Percentiles rank a stretch among this genome's conserved stretches.
Conservation (phyloP, 805 yeast species). For the Saccharomycopsis lassenensis region DNA sequence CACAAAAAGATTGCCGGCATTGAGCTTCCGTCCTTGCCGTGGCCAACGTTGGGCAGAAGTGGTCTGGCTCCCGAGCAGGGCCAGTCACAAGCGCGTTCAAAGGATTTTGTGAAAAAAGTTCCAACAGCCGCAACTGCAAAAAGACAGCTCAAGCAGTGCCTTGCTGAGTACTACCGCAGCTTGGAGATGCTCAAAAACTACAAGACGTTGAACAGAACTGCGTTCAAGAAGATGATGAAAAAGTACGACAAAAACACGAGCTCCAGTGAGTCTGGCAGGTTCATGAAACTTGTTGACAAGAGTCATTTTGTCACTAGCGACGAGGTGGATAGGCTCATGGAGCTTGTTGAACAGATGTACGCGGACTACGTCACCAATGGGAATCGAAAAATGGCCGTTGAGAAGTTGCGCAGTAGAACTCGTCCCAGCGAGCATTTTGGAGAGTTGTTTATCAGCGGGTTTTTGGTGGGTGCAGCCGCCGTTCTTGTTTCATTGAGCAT, state of each 20-base stretch:
- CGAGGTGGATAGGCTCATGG: slow-evolving; percentile 50
- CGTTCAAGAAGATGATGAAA: slow-evolving; percentile 78
- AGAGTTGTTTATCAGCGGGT: slow-evolving; percentile 48
- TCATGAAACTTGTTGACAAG: slow-evolving; percentile 46
- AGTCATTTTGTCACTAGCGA: slow-evolving; percentile 55
- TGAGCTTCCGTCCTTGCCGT: no score
- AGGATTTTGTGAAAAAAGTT: no score
- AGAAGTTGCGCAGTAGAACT: slow-evolving; percentile 46
- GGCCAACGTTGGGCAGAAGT: no score
- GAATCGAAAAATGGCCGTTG: slow-evolving; percentile 56
- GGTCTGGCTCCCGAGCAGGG: no score
- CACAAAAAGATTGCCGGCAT: slow-evolving; percentile 13
- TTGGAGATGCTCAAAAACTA: slow-evolving; percentile 62
- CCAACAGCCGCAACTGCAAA: no score
- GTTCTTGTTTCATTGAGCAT: slow-evolving; percentile 59
- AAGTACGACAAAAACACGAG: slow-evolving; percentile 74
- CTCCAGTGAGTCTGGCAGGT: slow-evolving; percentile 32
- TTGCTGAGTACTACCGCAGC: slow-evolving; percentile 63
- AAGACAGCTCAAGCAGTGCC: slow-evolving; percentile 56
- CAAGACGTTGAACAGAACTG: slow-evolving; percentile 71
- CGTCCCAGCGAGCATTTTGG: slow-evolving; percentile 27
- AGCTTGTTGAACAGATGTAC: slow-evolving; percentile 56
- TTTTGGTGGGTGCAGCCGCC: slow-evolving; percentile 56
- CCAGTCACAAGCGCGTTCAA: no score
- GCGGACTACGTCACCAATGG: slow-evolving; percentile 59